A percentile compares a stretch with the other conserved stretches of the same genome.
Evolutionary conservation across 73 alveolate species (phyloP).

Genomic region (Tetrahymena elliotti): DNA sequence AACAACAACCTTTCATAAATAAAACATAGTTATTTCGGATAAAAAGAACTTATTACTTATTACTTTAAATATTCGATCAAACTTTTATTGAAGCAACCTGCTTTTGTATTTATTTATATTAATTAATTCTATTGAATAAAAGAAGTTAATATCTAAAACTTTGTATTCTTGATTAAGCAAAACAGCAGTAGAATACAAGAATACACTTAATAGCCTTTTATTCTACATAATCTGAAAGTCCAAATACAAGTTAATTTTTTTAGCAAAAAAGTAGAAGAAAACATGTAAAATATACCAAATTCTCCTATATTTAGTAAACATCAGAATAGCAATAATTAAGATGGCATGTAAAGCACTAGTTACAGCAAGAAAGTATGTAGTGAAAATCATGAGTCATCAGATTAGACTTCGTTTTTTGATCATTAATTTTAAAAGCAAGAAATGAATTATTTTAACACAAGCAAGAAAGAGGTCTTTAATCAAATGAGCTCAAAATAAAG

Average conservation of each 20-base stretch:
- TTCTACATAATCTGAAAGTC: neutral
- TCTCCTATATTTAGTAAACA: neutral
- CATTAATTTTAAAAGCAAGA: neutral
- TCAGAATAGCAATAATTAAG: neutral
- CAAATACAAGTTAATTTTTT: too few species aligned
- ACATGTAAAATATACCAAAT: neutral
- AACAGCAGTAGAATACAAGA: neutral
- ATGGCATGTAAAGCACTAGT: neutral
- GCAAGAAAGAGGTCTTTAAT: neutral
- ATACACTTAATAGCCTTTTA: neutral
- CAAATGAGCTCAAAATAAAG: neutral
- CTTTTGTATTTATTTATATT: too few species aligned
- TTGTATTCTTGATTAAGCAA: too few species aligned
- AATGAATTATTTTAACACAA: neutral
- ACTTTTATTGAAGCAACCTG: too few species aligned
- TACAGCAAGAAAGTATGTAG: neutral
- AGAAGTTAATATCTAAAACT: neutral
- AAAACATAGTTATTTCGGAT: too few species aligned
- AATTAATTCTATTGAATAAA: neutral
- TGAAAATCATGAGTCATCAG: neutral
- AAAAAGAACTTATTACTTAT: too few species aligned
- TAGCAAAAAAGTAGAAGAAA: neutral
- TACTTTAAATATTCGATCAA: too few species aligned
- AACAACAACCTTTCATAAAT: too few species aligned
- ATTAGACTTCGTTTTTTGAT: neutral